Percentiles rank a stretch among this genome's conserved stretches.
These are phyloP conservation scores for Clonostachys byssicola DNA, from an alignment of 2,329 filamentous ascomycete species.

Conservation along the genomic window DNA sequence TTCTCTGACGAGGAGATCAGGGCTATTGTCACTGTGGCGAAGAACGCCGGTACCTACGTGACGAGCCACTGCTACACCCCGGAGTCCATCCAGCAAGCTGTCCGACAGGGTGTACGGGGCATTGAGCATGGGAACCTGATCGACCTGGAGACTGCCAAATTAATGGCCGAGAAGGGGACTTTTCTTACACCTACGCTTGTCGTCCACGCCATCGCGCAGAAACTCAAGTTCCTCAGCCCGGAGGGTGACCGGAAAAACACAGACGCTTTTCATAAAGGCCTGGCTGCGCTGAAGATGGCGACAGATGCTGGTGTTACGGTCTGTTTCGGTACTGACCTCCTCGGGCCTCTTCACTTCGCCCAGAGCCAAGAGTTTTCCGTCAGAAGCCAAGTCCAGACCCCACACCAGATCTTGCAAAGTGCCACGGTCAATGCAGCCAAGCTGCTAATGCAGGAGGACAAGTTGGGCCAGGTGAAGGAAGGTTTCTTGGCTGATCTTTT, in stretches of 20 bases:
- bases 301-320: conserved; percentile 47
- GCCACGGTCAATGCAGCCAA: conserved; percentile 42
- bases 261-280: conserved; percentile 39
- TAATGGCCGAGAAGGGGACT: conserved; percentile 42
- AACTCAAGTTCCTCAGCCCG: conserved; percentile 37
- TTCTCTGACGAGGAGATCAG: conserved; percentile 52
- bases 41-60: conserved; percentile 44
- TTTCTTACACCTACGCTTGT: conserved; percentile 52
- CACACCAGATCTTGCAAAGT: conserved; percentile 15
- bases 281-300: conserved; percentile 41
- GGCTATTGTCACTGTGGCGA: conserved; percentile 46
- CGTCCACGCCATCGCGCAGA: conserved; percentile 43
- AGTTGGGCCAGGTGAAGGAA: conserved; percentile 42
- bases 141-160: conserved; percentile 33
- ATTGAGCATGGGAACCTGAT: conserved; percentile 45
- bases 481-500: conserved; percentile 50
- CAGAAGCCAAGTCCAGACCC: conserved; percentile 12
- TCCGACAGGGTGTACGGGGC: conserved; percentile 48
- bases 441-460: conserved; percentile 38
- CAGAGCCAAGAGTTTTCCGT: conserved; percentile 25
- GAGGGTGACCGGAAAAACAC: conserved; percentile 43
- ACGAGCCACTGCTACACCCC: conserved; percentile 56
- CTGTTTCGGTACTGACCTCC: conserved; percentile 43
- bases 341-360: conserved; percentile 19
- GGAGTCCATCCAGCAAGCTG: conserved; percentile 45